These are phyloP conservation scores for Leishmania lainsoni DNA, from an alignment of 208 protist genomes.

Conservation along the genomic window DNA sequence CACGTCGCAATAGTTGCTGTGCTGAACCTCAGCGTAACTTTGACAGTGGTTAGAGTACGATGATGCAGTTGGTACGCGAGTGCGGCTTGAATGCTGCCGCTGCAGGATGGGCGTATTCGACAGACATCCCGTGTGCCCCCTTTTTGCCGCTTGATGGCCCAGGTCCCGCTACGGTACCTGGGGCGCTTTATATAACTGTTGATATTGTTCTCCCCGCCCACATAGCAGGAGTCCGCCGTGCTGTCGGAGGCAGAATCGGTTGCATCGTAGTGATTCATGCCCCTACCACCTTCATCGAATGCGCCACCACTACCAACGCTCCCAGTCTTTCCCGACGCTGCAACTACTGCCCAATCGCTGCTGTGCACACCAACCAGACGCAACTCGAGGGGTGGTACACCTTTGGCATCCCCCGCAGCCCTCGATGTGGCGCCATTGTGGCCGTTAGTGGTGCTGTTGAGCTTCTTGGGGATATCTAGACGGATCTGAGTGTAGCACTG, in stretches of 20 bases:
- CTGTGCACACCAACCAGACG: constrained; percentile 28
- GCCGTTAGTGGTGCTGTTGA: neutral
- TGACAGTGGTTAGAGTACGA: constrained; percentile 13
- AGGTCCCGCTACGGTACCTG: constrained; percentile 9
- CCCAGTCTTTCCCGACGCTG: neutral
- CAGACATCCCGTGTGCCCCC: neutral
- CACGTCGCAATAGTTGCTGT: constrained; percentile 1
- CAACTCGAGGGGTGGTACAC: constrained; percentile 41
- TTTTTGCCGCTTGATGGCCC: constrained; percentile 13
- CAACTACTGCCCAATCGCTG: neutral
- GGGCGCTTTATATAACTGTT: constrained; percentile 31
- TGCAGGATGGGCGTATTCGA: constrained; percentile 18
- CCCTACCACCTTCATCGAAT: neutral
- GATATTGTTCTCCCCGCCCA: constrained; percentile 46
- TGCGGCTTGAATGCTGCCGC: constrained; percentile 3
- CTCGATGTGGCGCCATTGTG: neutral
- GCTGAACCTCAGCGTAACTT: neutral
- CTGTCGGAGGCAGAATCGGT: constrained; percentile 7
- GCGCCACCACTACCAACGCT: neutral
- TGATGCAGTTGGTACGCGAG: neutral
- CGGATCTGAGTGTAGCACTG: constrained; percentile 39
- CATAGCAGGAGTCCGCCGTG: constrained; percentile 20
- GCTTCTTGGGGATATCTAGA: constrained; percentile 36
- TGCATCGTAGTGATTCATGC: neutral
- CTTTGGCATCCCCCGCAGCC: neutral